Evolutionary conservation across 257 asterid genomes (phyloP), one percentile per base, ranked within the genome.

Genomic region (Avicennia marina): DNA sequence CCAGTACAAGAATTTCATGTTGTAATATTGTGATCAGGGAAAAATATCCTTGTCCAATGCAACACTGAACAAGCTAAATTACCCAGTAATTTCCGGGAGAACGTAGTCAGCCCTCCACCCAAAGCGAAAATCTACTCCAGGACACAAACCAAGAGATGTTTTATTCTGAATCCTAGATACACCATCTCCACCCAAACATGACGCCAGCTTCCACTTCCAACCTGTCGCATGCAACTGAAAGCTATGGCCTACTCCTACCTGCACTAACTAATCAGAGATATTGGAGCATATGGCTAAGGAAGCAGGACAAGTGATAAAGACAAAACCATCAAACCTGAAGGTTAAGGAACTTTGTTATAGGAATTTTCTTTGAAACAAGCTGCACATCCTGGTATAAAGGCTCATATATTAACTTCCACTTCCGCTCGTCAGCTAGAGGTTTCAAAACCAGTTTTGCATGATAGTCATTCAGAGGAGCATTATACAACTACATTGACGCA

Each of bases 201-300:
- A 63, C 3, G 80, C 65, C 41, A 91, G 89, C 82, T 86, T 91
- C 97, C 97, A 91, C 78, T 91, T 89, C 98, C 98, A 91, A 59
- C 95, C 96, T n/a, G 94, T 91, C 55, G 97, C 84, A 27, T 75
- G 90, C 72, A 78, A 61, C 78, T 76, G 80, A 78, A 91, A 91
- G 81, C 90, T 88, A 76, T 91, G 98, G 65, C 97, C 97, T 46
- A 91, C 70, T 63, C 98, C 98, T 53, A 91, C 91, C 98, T 91
- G 82, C 65, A 63, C 31, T 47, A 63, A 29, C 39, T n/a, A 49
- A 26, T 46, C 25, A 65, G 54, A 9, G 27, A 53, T 17, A 44
- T 39, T 45, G 25, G 16, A 56, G 12, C 32, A 15, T 27, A 48
- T 34, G 62, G 62, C 41, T 56, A 52, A 32, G 55, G 39, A 27